Evolutionary conservation across 352 stramenopile species (phyloP), one percentile per base, ranked within the genome.

Genomic region (Sclerospora graminicola): DNA sequence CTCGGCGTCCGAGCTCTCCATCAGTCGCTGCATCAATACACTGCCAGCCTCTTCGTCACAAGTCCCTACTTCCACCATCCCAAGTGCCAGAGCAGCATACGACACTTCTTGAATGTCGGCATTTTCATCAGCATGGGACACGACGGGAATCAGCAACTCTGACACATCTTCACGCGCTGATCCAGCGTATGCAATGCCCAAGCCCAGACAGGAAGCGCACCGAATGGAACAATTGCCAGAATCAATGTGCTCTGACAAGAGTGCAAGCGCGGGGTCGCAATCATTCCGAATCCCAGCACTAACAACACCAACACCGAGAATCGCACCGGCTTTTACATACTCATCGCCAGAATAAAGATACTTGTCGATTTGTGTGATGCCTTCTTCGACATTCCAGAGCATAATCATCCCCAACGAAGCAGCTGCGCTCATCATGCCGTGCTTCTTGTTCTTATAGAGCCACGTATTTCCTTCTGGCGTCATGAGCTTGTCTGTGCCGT

Each of bases 401-500:
- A 98, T 89, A 41, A 99, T 96, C 51, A 98, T 89, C 41, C 96
- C 97, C 21, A 99, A 71, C 28, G 94, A 98, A 10, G 96, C 97
- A 1, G 96, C 93, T 0, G 96, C 96, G 43, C 89, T 96, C 73
- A 99, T 96, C 95, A 99, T 99, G 41, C 96, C 96, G 54, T 99
- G 94, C 67, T 98, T 97, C 66, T 99, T 99, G 82, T 99, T 99
- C 70, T 99, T 99, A 77, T 98, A 99, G 20, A 99, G 60, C 96
- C 96, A 99, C 39, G 94, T 93, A 60, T 96, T 98, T 41, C 75
- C 83, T 27, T 98, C 89, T 0, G 85, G 84, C 0, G 84, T 95
- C 63, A 96, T 86, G 13, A 96, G 66, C 60, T 98, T 98, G 66
- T 99, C 97, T 14, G 92, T 94, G 48, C 95, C 82, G 66, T 98